phyloP scores from a whole-genome alignment of 176 grass and related monocot genomes.

The Coix lacrymajobi region DNA sequence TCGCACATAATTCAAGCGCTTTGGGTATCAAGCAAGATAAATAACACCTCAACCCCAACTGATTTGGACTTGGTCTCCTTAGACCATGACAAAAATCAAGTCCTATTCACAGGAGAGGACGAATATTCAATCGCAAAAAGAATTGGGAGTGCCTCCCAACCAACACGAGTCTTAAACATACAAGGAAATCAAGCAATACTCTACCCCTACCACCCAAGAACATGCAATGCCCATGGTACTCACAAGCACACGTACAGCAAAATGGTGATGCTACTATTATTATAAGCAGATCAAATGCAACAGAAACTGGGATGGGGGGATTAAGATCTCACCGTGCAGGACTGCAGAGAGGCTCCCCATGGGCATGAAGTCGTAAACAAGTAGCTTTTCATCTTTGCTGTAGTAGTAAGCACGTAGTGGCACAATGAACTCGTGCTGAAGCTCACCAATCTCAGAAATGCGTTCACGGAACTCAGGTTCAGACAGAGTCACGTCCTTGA shows the following conservation, averaged over 20 bases:
- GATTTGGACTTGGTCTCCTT: not conserved
- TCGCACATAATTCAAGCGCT: not conserved
- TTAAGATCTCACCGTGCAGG: conserved; percentile 55
- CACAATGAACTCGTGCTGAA: conserved; percentile 63
- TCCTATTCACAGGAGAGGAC: not conserved
- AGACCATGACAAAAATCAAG: not conserved
- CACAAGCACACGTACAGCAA: not conserved
- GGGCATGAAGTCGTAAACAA: conserved; percentile 79
- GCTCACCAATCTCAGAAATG: conserved; percentile 46
- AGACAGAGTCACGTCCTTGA: conserved; percentile 51
- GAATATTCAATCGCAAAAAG: not conserved
- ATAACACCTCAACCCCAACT: not conserved
- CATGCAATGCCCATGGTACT: not conserved
- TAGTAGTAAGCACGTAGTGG: conserved; percentile 76
- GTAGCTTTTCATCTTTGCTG: conserved; percentile 87
- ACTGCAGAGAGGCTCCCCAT: conserved; percentile 67
- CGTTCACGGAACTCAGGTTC: conserved; percentile 64
- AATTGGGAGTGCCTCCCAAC: not conserved
- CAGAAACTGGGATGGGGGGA: not conserved
- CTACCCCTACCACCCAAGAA: conserved; percentile 7
- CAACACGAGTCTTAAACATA: not conserved
- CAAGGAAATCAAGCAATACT: not conserved
- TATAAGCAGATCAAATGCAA: not conserved
- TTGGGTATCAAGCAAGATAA: conserved; percentile 13
- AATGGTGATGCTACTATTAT: not conserved